These are phyloP conservation scores for Medicago ruthenica DNA, from an alignment of 306 rosid genomes.

Conservation along the genomic window DNA sequence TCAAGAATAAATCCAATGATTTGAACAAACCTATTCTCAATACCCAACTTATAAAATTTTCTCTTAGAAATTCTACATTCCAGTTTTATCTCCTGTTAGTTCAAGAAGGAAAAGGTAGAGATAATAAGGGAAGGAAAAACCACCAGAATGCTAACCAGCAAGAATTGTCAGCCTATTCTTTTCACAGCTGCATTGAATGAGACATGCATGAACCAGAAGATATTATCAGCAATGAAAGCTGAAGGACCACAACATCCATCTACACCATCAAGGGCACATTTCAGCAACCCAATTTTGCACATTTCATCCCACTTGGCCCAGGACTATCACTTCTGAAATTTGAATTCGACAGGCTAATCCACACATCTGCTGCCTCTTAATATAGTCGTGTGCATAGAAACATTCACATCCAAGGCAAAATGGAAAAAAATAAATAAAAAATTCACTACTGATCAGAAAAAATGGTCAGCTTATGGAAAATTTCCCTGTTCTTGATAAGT, in stretches of 20 bases:
- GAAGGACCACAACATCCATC: conserved; percentile 43
- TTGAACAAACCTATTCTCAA: conserved; percentile 75
- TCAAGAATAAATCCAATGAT: conserved; percentile 98
- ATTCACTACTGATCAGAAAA: conserved; percentile 17
- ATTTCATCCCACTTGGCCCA: conserved; percentile 91
- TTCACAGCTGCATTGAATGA: conserved; percentile 55
- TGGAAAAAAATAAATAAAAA: not conserved
- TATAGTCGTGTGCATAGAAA: conserved; percentile 49
- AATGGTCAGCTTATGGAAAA: not conserved
- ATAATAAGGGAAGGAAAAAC: conserved; percentile 37
- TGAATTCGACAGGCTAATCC: conserved; percentile 55
- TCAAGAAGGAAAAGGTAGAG: conserved; percentile 11
- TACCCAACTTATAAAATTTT: no score
- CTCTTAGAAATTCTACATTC: conserved; percentile 41
- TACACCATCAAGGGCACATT: conserved; percentile 37
- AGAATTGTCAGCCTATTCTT: conserved; percentile 62
- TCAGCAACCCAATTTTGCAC: conserved; percentile 90
- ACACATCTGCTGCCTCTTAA: not conserved
- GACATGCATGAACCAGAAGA: conserved; percentile 37
- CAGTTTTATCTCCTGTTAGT: conserved; percentile 44
- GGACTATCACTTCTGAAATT: conserved; percentile 92
- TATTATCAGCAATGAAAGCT: conserved; percentile 47
- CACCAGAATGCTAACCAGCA: conserved; percentile 77
- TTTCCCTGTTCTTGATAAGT: not conserved
- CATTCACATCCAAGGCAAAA: conserved; percentile 34